Evolutionary conservation across 495 filamentous ascomycete genomes (phyloP), one percentile per base, ranked within the genome.

Genomic region (Aspergillus heteromorphus): DNA sequence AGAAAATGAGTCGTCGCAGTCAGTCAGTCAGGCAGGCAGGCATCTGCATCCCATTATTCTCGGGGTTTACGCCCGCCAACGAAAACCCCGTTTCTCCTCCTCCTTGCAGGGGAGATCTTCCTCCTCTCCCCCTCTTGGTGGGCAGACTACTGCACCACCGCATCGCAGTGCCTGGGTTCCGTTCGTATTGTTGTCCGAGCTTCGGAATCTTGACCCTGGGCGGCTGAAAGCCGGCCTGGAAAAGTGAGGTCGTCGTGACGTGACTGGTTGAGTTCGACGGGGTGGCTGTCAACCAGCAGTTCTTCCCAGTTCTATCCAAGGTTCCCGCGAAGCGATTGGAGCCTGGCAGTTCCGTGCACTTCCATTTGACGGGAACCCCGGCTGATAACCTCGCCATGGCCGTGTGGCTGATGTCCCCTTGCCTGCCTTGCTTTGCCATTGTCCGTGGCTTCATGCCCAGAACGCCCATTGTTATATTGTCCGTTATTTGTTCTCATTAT

Each of bases 21-120:
- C 23, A n/a, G n/a, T n/a, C n/a, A n/a, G n/a, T n/a, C n/a, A n/a
- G n/a, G n/a, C n/a, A n/a, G n/a, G 23, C 23, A 27, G 23, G n/a
- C n/a, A n/a, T n/a, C n/a, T 7, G 23, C 23, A 3, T 27, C 23
- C 7, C 23, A 27, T 27, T 27, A 27, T 27, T 29, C 40, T 49
- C 18, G 34, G 41, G 36, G 43, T 48, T 27, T 55, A 31, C 10
- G 19, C 40, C 49, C 31, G 21, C 56, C 45, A 57, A 57, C 40
- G 40, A 58, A 53, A 29, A 42, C 49, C 45, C 48, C 43, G 41
- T 36, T 45, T 20, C 54, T 51, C 61, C 57, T 45, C 17, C 54
- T 51, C 61, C 57, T 58, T 60, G 61, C 61, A 60, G 61, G 27
- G 53, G 54, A 57, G 23, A 27, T 40, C 23, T 27, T 27, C 23